phyloP scores from a whole-genome alignment of 306 rosid genomes.

The Cicer yamashitae region DNA sequence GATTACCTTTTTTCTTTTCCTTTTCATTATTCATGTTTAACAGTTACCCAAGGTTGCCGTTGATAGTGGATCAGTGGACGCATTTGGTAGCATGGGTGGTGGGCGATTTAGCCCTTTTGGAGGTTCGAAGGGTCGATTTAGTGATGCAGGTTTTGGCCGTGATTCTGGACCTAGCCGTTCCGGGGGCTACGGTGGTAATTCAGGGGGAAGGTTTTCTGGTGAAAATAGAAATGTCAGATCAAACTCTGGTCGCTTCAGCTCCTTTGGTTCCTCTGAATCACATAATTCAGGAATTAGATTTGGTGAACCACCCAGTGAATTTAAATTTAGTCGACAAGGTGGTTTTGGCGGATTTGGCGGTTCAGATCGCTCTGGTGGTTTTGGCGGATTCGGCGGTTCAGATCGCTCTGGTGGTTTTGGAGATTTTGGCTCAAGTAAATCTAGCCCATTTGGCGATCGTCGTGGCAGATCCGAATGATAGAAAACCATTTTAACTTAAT shows the following conservation, averaged over 20 bases:
- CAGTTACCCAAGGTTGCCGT: constrained; percentile 81
- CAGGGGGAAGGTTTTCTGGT: constrained; percentile 51
- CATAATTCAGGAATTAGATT: constrained; percentile 54
- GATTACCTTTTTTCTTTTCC: constrained; percentile 30
- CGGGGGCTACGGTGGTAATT: constrained; percentile 49
- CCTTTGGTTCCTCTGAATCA: constrained; percentile 54
- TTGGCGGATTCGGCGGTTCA: constrained; percentile 44
- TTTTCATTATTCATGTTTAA: constrained; percentile 42
- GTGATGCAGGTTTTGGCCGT: constrained; percentile 50
- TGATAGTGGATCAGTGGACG: constrained; percentile 57
- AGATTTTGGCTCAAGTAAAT: constrained; percentile 46
- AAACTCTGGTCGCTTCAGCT: constrained; percentile 57
- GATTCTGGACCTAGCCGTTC: constrained; percentile 37
- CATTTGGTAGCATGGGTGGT: constrained; percentile 60
- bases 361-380: constrained; percentile 50
- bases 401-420: constrained; percentile 51
- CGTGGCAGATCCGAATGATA: constrained; percentile 46
- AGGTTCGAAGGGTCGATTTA: constrained; percentile 46
- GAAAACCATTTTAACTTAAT: constrained; percentile 43
- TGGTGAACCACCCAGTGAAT: constrained; percentile 49
- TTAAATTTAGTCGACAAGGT: constrained; percentile 39
- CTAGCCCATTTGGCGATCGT: constrained; percentile 43
- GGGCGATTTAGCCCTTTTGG: constrained; percentile 58
- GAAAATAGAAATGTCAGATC: constrained; percentile 51
- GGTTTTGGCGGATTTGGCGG: constrained; percentile 49